Percentiles rank a stretch among this genome's conserved stretches.
phyloP scores from a whole-genome alignment of 148 eudicot genomes.

The Camellia lanceoleosa region DNA sequence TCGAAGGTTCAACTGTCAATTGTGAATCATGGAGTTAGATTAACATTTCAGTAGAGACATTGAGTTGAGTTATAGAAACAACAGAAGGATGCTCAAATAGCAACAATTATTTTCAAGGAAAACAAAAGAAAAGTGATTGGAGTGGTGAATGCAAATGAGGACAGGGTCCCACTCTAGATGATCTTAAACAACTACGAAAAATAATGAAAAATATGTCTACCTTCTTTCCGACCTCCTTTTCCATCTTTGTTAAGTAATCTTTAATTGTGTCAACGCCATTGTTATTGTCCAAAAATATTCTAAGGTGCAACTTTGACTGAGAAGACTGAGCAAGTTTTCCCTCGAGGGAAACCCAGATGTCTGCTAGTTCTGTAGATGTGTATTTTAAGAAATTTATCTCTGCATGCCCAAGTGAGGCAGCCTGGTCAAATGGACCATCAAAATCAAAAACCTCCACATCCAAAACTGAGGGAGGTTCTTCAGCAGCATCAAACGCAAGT shows the following conservation, averaged over 20 bases:
- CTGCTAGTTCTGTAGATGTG: constrained; percentile 66
- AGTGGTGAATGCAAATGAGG: not conserved
- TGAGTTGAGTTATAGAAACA: not conserved
- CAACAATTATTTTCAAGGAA: not conserved
- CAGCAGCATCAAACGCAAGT: constrained; percentile 89
- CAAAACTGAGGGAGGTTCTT: constrained; percentile 81
- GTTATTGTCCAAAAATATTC: constrained; percentile 84
- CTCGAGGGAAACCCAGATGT: constrained; percentile 80
- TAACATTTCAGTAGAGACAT: not conserved
- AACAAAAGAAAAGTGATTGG: not conserved
- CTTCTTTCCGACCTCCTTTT: constrained; percentile 92
- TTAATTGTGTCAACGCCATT: constrained; percentile 75
- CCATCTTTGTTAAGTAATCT: constrained; percentile 82
- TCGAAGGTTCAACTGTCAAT: constrained; percentile 66
- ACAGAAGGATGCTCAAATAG: not conserved
- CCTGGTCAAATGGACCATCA: constrained; percentile 86
- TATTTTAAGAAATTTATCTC: constrained; percentile 85
- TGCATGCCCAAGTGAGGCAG: constrained; percentile 81
- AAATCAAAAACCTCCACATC: constrained; percentile 87
- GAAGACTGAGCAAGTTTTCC: constrained; percentile 73
- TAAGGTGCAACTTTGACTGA: constrained; percentile 79
- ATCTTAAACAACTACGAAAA: not conserved
- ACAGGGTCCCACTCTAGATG: not conserved
- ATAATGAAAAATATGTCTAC: constrained; percentile 27
- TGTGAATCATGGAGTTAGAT: constrained; percentile 19